phyloP scores from a whole-genome alignment of 2,329 filamentous ascomycete species.

The Paraphoma sp. region DNA sequence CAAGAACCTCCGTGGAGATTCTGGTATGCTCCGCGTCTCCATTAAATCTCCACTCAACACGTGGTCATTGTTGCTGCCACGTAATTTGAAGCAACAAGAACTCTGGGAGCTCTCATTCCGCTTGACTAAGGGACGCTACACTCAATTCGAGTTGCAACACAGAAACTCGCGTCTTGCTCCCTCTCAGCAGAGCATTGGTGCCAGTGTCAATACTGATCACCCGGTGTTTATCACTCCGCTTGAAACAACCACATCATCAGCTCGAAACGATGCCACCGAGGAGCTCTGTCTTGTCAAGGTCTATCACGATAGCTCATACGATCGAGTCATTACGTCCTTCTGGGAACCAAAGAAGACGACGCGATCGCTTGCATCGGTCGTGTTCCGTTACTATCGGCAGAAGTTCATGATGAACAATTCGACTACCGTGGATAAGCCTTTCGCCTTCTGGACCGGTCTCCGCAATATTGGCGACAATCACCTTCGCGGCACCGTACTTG shows the following conservation, averaged over 20 bases:
- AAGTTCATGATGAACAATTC: constrained; percentile 2
- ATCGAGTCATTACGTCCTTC: constrained; percentile 1
- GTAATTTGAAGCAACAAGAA: constrained; percentile 4
- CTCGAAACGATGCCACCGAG: not conserved
- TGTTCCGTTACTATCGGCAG: constrained; percentile 15
- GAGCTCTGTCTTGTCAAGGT: constrained; percentile 17
- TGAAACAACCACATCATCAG: not conserved
- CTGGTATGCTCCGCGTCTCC: constrained; percentile 3
- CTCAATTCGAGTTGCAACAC: constrained; percentile 12
- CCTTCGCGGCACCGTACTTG: not conserved
- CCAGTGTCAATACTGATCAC: not conserved
- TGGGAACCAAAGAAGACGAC: constrained; percentile 17
- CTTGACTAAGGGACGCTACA: constrained; percentile 12
- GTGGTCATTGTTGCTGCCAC: constrained; percentile 7
- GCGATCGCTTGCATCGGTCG: constrained; percentile 8
- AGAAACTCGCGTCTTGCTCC: constrained; percentile 2
- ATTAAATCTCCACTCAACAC: constrained; percentile 18
- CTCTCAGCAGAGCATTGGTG: not conserved
- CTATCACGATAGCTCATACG: not conserved
- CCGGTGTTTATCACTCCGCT: not conserved
- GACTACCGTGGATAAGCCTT: not conserved
- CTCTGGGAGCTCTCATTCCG: constrained; percentile 16
- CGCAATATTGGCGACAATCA: not conserved
- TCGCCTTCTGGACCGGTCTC: not conserved
- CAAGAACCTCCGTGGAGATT: not conserved